Evolutionary conservation across 179 eudicot species (phyloP), one percentile per base, ranked within the genome.

Genomic region (Silene noctiflora): DNA sequence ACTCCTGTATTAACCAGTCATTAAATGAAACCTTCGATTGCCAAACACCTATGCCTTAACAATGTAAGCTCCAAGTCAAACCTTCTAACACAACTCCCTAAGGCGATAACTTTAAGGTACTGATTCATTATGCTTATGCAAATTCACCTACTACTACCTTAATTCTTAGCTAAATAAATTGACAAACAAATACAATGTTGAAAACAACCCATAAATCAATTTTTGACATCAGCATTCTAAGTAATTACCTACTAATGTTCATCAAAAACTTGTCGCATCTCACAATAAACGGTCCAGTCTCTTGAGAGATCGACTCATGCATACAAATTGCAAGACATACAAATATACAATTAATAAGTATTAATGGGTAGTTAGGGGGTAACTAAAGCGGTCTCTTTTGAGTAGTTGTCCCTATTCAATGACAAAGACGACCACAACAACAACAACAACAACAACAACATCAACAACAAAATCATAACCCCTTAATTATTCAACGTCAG

Each of bases 21-120:
- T 17, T 58, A 58, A 58, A 20, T 58, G 62, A n/a, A 58, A 46
- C 53, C 14, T 46, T 46, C 16, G 22, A 58, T 58, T 58, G 62
- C 10, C 62, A 58, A 58, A 58, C 62, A 58, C 22, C 62, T 24
- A 58, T 20, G 62, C 62, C 21, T n/a, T 58, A 58, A 58, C 62
- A 58, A 58, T 22, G n/a, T 22, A 61, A 61, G 66, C 29, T 61
- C 66, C 66, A 61, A 61, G 66, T 61, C 66, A 61, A 61, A 61
- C 29, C 25, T 8, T 22, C 31, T 20, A 61, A 61, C 11, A 61
- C 31, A 22, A 61, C 31, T 31, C 5, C 31, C 12, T 21, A 20
- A n/a, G n/a, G n/a, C n/a, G n/a, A n/a, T n/a, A n/a, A 22, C 66
- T 21, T 17, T 56, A 24, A 61, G 66, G 66, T 20, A 61, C n/a